These are phyloP conservation scores for Camelina sativa DNA, from an alignment of 345 rosid genomes.

Conservation along the genomic window DNA sequence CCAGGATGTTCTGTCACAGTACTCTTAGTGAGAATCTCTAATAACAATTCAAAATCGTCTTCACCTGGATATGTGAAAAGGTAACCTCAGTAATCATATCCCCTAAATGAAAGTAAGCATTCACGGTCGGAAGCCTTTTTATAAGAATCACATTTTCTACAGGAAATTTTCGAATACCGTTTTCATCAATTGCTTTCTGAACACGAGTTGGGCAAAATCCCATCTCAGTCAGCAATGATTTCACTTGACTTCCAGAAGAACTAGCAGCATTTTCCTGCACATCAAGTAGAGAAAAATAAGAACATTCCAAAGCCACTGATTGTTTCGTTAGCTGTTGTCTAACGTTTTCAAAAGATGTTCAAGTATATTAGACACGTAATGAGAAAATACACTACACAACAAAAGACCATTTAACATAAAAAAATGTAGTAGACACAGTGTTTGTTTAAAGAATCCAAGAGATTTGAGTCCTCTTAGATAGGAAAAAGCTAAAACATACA, in stretches of 20 bases:
- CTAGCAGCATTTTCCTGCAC: constrained; percentile 75
- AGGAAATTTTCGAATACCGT: constrained; percentile 52
- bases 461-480: not conserved
- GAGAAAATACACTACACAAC: not conserved
- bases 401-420: too few species aligned
- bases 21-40: constrained; percentile 63
- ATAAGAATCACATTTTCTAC: not conserved
- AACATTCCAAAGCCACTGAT: constrained; percentile 10
- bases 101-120: constrained; percentile 22
- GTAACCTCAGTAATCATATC: constrained; percentile 25
- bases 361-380: not conserved
- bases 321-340: not conserved
- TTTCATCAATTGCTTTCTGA: constrained; percentile 71
- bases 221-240: constrained; percentile 76
- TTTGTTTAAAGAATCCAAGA: not conserved
- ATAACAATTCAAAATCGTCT: constrained; percentile 63
- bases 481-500: constrained; percentile 44
- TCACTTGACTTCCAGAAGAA: constrained; percentile 71
- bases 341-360: not conserved
- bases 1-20: constrained; percentile 30
- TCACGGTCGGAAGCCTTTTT: not conserved
- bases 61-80: constrained; percentile 61
- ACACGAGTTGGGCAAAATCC: constrained; percentile 74
- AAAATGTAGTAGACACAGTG: constrained; percentile 1
- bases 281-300: constrained; percentile 27